Evolutionary conservation across 2,329 filamentous ascomycete species (phyloP).

Genomic region (Neospermospora avenae): DNA sequence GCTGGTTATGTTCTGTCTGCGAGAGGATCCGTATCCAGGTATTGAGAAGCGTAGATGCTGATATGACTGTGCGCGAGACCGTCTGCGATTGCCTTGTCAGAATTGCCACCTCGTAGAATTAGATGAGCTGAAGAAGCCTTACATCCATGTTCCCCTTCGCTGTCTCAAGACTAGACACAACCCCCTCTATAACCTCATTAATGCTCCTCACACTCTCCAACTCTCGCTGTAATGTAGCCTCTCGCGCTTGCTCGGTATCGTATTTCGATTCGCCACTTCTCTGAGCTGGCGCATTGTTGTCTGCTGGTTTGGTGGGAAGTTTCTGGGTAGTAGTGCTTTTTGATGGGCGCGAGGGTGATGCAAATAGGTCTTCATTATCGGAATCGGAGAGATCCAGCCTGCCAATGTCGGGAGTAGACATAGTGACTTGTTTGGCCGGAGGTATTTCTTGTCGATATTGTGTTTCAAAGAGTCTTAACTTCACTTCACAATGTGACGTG

Average conservation of each 20-base stretch:
- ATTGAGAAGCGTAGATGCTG: conserved; percentile 84
- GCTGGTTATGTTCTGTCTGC: conserved; percentile 96
- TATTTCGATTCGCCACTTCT: conserved; percentile 49
- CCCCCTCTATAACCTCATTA: conserved; percentile 81
- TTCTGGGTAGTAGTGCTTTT: conserved; percentile 23
- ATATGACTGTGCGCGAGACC: conserved; percentile 79
- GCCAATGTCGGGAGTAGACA: conserved; percentile 47
- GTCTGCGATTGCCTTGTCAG: conserved; percentile 49
- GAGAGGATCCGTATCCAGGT: conserved; percentile 96
- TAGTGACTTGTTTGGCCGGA: conserved; percentile 7
- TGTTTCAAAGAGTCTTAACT: conserved; percentile 1
- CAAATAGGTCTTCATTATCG: conserved; percentile 54
- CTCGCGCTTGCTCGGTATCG: conserved; percentile 65
- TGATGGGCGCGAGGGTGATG: conserved; percentile 47
- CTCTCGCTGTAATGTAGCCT: conserved; percentile 73
- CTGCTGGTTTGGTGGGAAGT: conserved; percentile 17
- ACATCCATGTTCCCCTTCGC: conserved; percentile 77
- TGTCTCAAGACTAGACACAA: conserved; percentile 67
- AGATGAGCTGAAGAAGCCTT: conserved; percentile 29
- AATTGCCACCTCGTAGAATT: not conserved
- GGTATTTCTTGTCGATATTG: not conserved
- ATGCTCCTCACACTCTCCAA: conserved; percentile 80
- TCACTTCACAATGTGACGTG: conserved; percentile 22
- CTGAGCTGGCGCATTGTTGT: conserved; percentile 27
- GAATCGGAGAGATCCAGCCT: conserved; percentile 52